phyloP scores from a whole-genome alignment of 2,329 filamentous ascomycete genomes.

The Immersiporthe knoxdaviesiana region DNA sequence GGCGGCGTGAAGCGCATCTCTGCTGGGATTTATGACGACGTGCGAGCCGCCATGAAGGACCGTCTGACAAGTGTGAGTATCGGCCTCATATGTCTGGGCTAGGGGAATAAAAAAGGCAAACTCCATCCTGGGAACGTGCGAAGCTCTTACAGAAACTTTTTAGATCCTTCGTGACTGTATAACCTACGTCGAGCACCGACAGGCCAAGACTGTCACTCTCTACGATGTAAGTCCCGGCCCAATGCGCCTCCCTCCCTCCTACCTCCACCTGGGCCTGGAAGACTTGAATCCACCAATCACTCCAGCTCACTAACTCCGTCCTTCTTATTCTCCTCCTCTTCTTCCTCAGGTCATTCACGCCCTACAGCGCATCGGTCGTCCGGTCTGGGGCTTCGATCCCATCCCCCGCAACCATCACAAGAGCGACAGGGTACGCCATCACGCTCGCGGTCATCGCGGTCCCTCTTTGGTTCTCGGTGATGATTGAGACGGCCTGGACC shows the following conservation, averaged over 20 bases:
- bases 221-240: constrained; percentile 54
- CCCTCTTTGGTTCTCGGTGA: background rate
- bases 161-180: constrained; percentile 58
- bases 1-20: constrained; percentile 79
- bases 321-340: too few species aligned
- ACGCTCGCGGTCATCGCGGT: background rate
- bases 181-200: constrained; percentile 55
- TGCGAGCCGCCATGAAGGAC: constrained; percentile 53
- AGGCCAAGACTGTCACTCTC: constrained; percentile 65
- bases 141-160: background rate
- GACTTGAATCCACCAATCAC: constrained; percentile 11
- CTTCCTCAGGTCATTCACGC: constrained; percentile 56
- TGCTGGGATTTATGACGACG: constrained; percentile 64
- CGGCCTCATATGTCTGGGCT: too few species aligned
- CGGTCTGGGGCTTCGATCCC: constrained; percentile 62
- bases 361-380: constrained; percentile 51
- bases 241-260: background rate
- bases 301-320: background rate
- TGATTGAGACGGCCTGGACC: background rate
- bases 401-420: constrained; percentile 39
- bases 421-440: background rate
- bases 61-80: constrained; percentile 52
- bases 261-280: too few species aligned
- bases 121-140: background rate
- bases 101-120: too few species aligned